phyloP scores from a whole-genome alignment of 257 asterid species.

The Jacaranda mimosifolia region DNA sequence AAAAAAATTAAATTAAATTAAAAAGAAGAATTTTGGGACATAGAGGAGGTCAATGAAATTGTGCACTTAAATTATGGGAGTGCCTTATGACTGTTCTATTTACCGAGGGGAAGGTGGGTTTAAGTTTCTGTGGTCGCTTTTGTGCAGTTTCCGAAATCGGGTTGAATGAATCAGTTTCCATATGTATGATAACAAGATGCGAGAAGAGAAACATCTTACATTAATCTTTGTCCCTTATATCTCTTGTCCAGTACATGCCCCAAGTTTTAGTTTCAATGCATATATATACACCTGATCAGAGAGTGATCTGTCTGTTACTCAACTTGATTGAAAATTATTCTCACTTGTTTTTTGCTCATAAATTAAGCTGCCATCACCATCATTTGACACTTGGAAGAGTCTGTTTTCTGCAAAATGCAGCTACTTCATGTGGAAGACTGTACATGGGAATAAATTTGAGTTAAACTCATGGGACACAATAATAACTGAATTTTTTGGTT shows the following conservation, averaged over 20 bases:
- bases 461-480: background rate
- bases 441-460: background rate
- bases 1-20: background rate
- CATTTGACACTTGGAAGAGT: background rate
- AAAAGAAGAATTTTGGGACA: background rate
- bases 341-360: background rate
- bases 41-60: conserved; percentile 9
- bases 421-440: background rate
- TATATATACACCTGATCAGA: too few relatives aligned
- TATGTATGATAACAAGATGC: background rate
- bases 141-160: too few relatives aligned
- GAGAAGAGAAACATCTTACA: conserved; percentile 1
- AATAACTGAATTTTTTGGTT: background rate
- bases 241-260: too few relatives aligned
- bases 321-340: background rate
- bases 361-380: background rate
- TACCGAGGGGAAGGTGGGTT: background rate
- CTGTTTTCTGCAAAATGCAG: background rate
- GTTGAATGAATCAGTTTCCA: background rate
- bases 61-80: conserved; percentile 11
- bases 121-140: too few relatives aligned
- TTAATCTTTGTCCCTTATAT: background rate
- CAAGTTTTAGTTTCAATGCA: too few relatives aligned
- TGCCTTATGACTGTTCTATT: background rate
- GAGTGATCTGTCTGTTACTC: background rate